Percentiles rank a stretch among this genome's conserved stretches.
These are phyloP conservation scores for Dactylellina leptospora DNA, from an alignment of 2,329 filamentous ascomycete species.

Conservation along the genomic window DNA sequence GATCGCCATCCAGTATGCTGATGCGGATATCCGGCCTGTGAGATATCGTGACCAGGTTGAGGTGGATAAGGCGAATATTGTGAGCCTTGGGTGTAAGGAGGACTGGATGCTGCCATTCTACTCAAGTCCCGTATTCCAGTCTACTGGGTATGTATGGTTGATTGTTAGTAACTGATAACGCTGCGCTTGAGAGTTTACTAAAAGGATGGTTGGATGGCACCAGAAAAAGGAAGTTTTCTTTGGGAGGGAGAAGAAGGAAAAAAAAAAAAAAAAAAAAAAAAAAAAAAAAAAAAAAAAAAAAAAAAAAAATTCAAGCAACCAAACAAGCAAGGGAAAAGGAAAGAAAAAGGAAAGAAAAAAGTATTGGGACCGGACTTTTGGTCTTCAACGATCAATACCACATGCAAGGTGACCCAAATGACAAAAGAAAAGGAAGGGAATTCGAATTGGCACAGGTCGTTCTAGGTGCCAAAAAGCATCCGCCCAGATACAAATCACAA, in stretches of 20 bases:
- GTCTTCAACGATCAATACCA: not conserved
- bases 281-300: constrained; percentile 43
- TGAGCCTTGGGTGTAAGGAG: constrained; percentile 51
- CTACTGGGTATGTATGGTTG: constrained; percentile 20
- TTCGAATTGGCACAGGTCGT: no score
- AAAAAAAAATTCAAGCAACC: constrained; percentile 25
- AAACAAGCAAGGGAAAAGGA: constrained; percentile 27
- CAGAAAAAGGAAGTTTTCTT: constrained; percentile 51
- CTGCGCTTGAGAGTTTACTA: constrained; percentile 22
- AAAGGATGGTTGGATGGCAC: constrained; percentile 37
- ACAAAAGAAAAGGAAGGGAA: not conserved
- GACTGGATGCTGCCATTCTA: constrained; percentile 53
- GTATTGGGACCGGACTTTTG: constrained; percentile 1
- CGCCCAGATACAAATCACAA: no score
- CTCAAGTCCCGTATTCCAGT: constrained; percentile 32
- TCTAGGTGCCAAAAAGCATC: no score
- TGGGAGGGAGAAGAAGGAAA: constrained; percentile 39
- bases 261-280: constrained; percentile 51
- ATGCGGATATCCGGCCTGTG: constrained; percentile 45
- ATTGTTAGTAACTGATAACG: constrained; percentile 42
- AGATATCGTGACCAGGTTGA: constrained; percentile 51
- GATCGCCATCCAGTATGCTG: constrained; percentile 48
- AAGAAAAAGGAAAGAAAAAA: constrained; percentile 16
- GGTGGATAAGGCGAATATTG: constrained; percentile 52
- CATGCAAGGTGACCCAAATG: not conserved